phyloP scores from a whole-genome alignment of 2,329 filamentous ascomycete species.

The Colletotrichum liaoningense region DNA sequence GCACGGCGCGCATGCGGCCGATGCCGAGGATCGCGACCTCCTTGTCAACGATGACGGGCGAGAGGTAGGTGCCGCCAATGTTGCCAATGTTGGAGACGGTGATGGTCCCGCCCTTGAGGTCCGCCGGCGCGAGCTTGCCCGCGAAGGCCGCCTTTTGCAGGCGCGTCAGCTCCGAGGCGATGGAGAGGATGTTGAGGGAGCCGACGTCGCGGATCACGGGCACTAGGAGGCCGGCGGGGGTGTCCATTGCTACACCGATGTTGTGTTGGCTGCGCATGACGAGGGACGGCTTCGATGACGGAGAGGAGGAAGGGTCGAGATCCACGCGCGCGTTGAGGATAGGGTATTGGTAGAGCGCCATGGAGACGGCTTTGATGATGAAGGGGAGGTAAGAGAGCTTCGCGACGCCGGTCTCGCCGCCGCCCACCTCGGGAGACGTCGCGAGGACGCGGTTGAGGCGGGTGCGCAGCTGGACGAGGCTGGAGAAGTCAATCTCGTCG shows the following conservation, averaged over 20 bases:
- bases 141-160: conserved; percentile 78
- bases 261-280: conserved; percentile 88
- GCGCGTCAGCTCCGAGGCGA: conserved; percentile 80
- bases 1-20: conserved; percentile 82
- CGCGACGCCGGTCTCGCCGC: conserved; percentile 52
- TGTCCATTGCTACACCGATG: conserved; percentile 96
- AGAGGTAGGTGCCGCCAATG: conserved; percentile 91
- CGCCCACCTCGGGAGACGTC: conserved; percentile 57
- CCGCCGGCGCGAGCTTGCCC: conserved; percentile 79
- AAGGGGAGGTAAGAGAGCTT: conserved; percentile 94
- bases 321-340: conserved; percentile 90
- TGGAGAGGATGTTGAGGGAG: conserved; percentile 78
- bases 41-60: conserved; percentile 88
- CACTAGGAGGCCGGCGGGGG: conserved; percentile 86
- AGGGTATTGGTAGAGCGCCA: conserved; percentile 84
- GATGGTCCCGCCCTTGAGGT: conserved; percentile 89
- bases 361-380: conserved; percentile 93
- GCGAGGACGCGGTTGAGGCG: conserved; percentile 77
- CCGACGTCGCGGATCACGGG: conserved; percentile 91
- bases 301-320: conserved; percentile 44
- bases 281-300: conserved; percentile 73
- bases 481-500: conserved; percentile 86
- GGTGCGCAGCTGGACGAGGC: conserved; percentile 77
- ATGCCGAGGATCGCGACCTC: conserved; percentile 94
- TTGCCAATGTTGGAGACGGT: conserved; percentile 97